Conservation (phyloP, 768 basidiomycete genomes). For the Rhizopogon vulgaris region DNA sequence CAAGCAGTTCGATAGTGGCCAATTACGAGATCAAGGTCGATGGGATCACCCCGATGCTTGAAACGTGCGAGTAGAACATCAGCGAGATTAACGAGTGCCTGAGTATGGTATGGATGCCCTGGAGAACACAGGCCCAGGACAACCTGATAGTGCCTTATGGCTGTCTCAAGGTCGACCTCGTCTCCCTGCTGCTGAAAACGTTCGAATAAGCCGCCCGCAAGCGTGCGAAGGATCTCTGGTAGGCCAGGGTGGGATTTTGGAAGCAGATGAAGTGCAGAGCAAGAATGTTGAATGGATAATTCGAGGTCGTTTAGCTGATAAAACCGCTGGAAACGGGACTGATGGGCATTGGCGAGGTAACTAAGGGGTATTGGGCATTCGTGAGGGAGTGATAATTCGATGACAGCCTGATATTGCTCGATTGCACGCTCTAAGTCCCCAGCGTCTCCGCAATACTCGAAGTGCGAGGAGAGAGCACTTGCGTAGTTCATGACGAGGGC, state of each 20-base stretch:
- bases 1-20: conserved; percentile 16
- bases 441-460: conserved; percentile 14
- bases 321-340: neutral
- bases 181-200: conserved; percentile 14
- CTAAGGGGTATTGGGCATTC: neutral
- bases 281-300: conserved; percentile 17
- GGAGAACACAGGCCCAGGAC: conserved; percentile 13
- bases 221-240: conserved; percentile 12
- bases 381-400: neutral
- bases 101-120: conserved; percentile 10
- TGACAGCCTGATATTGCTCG: neutral
- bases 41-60: conserved; percentile 9
- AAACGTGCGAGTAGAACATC: conserved; percentile 23
- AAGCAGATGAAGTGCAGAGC: conserved; percentile 12
- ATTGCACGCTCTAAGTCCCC: conserved; percentile 19
- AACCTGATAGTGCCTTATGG: conserved; percentile 18
- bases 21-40: conserved; percentile 25
- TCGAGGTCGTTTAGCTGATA: conserved; percentile 14
- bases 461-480: conserved; percentile 22
- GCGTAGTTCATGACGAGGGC: conserved; percentile 23
- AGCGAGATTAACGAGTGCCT: conserved; percentile 20
- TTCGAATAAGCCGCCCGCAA: conserved; percentile 18
- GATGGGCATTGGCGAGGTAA: neutral
- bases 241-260: conserved; percentile 11
- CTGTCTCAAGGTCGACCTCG: conserved; percentile 20